These are phyloP conservation scores for Bruguiera hainesii DNA, from an alignment of 441 rosid genomes.

Conservation along the genomic window DNA sequence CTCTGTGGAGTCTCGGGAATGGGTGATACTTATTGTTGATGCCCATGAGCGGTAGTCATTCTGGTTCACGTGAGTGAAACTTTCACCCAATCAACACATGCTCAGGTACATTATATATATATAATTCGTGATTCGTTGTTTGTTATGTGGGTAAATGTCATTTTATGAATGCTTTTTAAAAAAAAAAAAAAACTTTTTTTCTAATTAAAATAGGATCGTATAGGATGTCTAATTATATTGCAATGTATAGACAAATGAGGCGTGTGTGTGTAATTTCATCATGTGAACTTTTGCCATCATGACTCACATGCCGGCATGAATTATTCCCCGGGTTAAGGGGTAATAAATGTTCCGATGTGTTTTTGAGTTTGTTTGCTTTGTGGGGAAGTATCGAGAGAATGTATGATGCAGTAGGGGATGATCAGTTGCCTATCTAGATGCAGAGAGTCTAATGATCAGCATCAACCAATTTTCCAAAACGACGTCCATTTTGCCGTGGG, in stretches of 20 bases:
- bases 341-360: background rate
- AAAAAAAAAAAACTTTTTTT: too few species aligned
- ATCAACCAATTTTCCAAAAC: slow-evolving; percentile 22
- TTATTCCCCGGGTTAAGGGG: slow-evolving; percentile 10
- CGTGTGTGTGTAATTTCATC: background rate
- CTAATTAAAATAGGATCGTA: background rate
- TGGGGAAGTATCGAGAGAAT: background rate
- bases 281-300: background rate
- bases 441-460: slow-evolving; percentile 19
- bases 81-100: too few species aligned
- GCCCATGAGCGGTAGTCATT: too few species aligned
- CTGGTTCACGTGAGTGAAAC: too few species aligned
- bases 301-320: slow-evolving; percentile 17
- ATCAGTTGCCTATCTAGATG: background rate
- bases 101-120: too few species aligned
- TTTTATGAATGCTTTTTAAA: too few species aligned
- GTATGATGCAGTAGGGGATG: background rate
- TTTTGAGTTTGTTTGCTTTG: slow-evolving; percentile 17
- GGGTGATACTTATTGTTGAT: too few species aligned
- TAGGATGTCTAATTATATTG: background rate
- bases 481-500: slow-evolving; percentile 19
- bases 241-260: background rate
- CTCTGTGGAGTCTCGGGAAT: too few species aligned
- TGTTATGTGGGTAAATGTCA: too few species aligned
- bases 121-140: too few species aligned